A percentile compares a stretch with the other conserved stretches of the same genome.
phyloP scores from a whole-genome alignment of 78 protist genomes.

The Creolimax fragrantissima region DNA sequence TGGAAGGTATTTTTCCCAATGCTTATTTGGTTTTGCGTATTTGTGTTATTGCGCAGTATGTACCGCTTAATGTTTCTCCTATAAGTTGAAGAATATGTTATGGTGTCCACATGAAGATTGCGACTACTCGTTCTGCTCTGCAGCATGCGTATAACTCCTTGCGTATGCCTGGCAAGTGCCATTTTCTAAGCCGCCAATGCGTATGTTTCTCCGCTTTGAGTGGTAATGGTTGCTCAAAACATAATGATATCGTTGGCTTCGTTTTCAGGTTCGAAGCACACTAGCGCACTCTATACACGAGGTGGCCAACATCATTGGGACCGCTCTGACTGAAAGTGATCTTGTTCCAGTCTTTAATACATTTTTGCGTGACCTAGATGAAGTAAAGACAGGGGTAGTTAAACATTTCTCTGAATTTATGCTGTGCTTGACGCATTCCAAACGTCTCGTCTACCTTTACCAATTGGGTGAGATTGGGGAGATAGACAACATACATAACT shows the following conservation, averaged over 20 bases:
- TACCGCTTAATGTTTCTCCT: no score
- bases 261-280: conserved; percentile 47
- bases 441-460: conserved; percentile 14
- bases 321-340: conserved; percentile 18
- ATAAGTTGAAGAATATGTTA: no score
- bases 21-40: no score
- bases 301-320: conserved; percentile 33
- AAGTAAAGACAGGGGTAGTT: conserved; percentile 44
- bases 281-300: conserved; percentile 53
- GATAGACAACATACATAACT: background rate
- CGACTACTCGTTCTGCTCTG: no score
- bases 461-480: background rate
- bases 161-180: background rate
- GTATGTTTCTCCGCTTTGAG: no score
- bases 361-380: conserved; percentile 57
- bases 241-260: no score
- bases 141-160: background rate
- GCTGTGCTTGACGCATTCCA: background rate
- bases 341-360: conserved; percentile 38
- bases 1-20: background rate
- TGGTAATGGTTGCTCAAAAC: no score
- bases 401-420: conserved; percentile 24
- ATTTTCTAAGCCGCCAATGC: no score
- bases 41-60: no score
- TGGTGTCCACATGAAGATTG: no score